These are phyloP conservation scores for Stachybotrys elegans DNA, from an alignment of 2,329 filamentous ascomycete species.

Conservation along the genomic window DNA sequence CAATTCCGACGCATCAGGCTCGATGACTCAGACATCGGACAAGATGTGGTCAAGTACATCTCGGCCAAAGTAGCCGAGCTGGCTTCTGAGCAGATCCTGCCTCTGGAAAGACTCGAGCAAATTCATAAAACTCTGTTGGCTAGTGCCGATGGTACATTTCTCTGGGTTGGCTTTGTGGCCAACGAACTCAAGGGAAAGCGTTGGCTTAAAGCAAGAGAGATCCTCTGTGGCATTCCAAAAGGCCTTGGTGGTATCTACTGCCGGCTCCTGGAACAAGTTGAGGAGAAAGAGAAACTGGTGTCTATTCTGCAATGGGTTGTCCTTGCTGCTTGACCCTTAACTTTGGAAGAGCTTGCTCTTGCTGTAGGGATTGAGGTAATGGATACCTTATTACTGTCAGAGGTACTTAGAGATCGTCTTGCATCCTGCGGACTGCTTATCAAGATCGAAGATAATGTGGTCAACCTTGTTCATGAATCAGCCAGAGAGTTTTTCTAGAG, in stretches of 20 bases:
- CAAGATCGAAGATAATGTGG: not conserved
- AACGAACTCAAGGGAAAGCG: slow-evolving; percentile 12
- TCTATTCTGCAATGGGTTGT: slow-evolving; percentile 18
- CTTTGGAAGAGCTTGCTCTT: slow-evolving; percentile 15
- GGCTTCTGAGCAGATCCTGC: slow-evolving; percentile 12
- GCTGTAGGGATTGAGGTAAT: slow-evolving; percentile 7
- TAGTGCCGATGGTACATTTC: slow-evolving; percentile 16
- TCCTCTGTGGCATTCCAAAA: slow-evolving; percentile 14
- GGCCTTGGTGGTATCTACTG: slow-evolving; percentile 17
- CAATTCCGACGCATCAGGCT: not conserved
- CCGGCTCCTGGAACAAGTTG: slow-evolving; percentile 14
- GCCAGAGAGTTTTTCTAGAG: not conserved
- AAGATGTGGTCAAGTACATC: not conserved
- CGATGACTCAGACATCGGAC: not conserved
- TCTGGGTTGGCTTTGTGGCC: slow-evolving; percentile 4
- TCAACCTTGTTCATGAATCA: not conserved
- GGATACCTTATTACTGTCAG: not conserved
- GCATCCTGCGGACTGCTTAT: not conserved
- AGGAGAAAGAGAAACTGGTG: slow-evolving; percentile 14
- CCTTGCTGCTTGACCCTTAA: slow-evolving; percentile 17
- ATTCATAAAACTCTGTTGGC: slow-evolving; percentile 13
- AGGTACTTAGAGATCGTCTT: not conserved
- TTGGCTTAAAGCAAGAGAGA: slow-evolving; percentile 12
- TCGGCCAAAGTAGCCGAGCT: slow-evolving; percentile 13
- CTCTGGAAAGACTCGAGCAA: slow-evolving; percentile 8